Base-by-base conservation (phyloP, 257 asterid species). In the Cynanchum wilfordii region DNA sequence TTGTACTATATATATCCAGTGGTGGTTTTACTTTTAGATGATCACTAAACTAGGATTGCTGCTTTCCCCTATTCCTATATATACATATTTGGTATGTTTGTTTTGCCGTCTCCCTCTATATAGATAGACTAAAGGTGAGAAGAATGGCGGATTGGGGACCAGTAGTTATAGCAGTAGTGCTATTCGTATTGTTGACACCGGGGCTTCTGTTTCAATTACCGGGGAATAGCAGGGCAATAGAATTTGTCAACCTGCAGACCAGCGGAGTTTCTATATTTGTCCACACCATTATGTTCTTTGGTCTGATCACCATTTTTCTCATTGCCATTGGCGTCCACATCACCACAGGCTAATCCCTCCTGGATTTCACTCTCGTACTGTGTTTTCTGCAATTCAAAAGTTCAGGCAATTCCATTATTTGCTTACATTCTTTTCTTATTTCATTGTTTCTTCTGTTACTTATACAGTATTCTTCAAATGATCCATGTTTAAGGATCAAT, bases 131-230 rank as follows among this genome's bases (percentile, higher is more conserved):
- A 27, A 13, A 4, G 16, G 70, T 0, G 16, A 17, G 45, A 19
- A 27, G 2, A 17, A 82, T 82, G 85, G 79, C 77, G 51, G 85
- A 78, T 58, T 82, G 82, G 83, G 85, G 83, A 29, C 81, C 85
- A 17, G 82, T 78, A 10, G 76, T 81, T 25, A 68, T 81, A 24
- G 80, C 85, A 1, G 80, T 75, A 71, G 80, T 75, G 69, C 63
- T 82, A 51, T 82, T 82, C 57, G 79, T 82, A 27, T 36, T 78
- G 62, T 52, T 78, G 73, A 68, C 77, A 9, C 83, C 83, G 4
- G 85, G 85, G 2, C 82, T 82, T 15, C 54, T 82, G 29, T 75
- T 78, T 51, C 83, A 82, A 74, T 74, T 82, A 8, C 82, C 85
- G 7, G 85, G 85, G 47, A 78, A 50, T 36, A 42, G 72, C 74